These are phyloP conservation scores for Tirmania nivea DNA, from an alignment of 495 filamentous ascomycete genomes.

Conservation along the genomic window DNA sequence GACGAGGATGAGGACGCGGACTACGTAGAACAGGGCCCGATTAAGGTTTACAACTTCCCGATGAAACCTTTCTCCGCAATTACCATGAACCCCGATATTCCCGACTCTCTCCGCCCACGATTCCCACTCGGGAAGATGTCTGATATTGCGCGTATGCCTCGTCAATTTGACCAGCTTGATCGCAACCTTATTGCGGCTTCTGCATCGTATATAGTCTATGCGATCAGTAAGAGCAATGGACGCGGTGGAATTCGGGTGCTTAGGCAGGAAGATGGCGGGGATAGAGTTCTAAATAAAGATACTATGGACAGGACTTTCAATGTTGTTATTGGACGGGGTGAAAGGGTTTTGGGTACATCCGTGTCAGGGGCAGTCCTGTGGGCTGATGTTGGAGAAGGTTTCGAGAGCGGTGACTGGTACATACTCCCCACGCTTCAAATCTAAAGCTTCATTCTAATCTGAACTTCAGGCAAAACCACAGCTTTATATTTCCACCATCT, in stretches of 20 bases:
- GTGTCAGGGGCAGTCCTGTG: slow-evolving; percentile 90
- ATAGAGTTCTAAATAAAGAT: slow-evolving; percentile 70
- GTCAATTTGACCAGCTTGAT: slow-evolving; percentile 93
- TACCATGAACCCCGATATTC: slow-evolving; percentile 21
- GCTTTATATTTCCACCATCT: slow-evolving; percentile 20
- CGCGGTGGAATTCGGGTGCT: slow-evolving; percentile 71
- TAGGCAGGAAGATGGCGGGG: slow-evolving; percentile 74
- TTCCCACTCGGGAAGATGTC: slow-evolving; percentile 20
- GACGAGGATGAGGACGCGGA: slow-evolving; percentile 31
- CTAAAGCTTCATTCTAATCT: not conserved
- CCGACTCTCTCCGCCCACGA: slow-evolving; percentile 15
- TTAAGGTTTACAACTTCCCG: slow-evolving; percentile 82
- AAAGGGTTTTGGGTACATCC: slow-evolving; percentile 66
- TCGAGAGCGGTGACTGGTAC: slow-evolving; percentile 38
- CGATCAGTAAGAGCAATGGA: slow-evolving; percentile 50
- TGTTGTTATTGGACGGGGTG: slow-evolving; percentile 36
- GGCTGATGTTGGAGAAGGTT: slow-evolving; percentile 51
- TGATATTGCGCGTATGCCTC: slow-evolving; percentile 69
- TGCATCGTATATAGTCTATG: slow-evolving; percentile 81
- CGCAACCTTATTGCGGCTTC: slow-evolving; percentile 76
- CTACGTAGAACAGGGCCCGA: slow-evolving; percentile 41
- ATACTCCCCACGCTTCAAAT: not conserved
- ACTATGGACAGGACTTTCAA: slow-evolving; percentile 83
- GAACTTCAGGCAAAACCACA: slow-evolving; percentile 2
- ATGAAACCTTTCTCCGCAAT: slow-evolving; percentile 90